phyloP scores from a whole-genome alignment of 148 eudicot genomes.

The Vaccinium corymbosum region DNA sequence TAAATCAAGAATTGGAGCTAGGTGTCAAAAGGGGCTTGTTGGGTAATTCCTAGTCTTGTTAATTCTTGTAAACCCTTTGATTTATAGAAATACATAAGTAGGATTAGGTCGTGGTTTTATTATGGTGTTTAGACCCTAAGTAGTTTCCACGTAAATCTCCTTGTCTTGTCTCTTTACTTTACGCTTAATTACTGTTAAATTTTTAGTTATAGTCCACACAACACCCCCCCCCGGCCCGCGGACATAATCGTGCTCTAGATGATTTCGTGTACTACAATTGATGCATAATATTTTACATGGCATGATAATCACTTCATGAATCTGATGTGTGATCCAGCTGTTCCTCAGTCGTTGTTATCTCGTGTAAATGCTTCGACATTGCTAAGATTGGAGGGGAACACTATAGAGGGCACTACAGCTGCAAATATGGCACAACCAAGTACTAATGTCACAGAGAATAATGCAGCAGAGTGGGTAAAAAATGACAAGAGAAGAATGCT shows the following conservation, averaged over 20 bases:
- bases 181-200: too few species aligned
- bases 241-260: background rate
- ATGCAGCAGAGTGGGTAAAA: conserved; percentile 53
- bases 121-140: too few species aligned
- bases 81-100: too few species aligned
- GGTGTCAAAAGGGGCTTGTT: too few species aligned
- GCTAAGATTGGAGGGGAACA: conserved; percentile 31
- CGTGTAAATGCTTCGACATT: conserved; percentile 37
- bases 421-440: conserved; percentile 42
- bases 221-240: too few species aligned
- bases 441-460: conserved; percentile 33
- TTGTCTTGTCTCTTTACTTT: too few species aligned
- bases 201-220: too few species aligned
- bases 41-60: too few species aligned
- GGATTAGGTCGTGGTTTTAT: too few species aligned
- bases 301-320: conserved; percentile 11
- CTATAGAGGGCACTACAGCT: conserved; percentile 24
- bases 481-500: conserved; percentile 74
- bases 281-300: background rate
- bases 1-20: too few species aligned
- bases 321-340: conserved; percentile 29
- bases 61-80: too few species aligned
- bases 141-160: too few species aligned
- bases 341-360: conserved; percentile 45
- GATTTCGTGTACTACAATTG: background rate